These are phyloP conservation scores for Sanghuangporus weigelae DNA, from an alignment of 1,284 basidiomycete genomes.

Conservation along the genomic window DNA sequence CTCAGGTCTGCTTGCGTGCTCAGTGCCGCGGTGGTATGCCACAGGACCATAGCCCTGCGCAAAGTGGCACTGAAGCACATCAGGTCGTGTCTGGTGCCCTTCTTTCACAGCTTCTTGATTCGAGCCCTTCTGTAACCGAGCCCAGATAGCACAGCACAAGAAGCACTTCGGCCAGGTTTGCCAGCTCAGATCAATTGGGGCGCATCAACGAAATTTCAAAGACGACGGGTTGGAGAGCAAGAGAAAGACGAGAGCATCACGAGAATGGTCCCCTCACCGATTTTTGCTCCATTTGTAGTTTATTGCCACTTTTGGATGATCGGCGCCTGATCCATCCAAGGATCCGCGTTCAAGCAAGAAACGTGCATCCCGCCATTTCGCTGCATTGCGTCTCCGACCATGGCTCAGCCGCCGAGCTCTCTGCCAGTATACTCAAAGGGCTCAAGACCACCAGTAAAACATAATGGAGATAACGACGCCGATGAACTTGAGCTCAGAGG, in stretches of 20 bases:
- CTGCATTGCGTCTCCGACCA: neutral
- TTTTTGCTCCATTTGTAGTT: neutral
- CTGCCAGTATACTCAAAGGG: constrained; percentile 1
- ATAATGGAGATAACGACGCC: neutral
- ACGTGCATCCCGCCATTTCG: neutral
- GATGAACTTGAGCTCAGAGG: constrained; percentile 12
- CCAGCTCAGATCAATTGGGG: neutral
- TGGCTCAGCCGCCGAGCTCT: neutral
- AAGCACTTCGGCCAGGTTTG: neutral
- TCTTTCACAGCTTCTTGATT: too few species aligned
- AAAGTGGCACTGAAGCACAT: too few species aligned
- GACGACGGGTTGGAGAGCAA: neutral
- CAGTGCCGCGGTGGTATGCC: too few species aligned
- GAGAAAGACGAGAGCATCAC: neutral
- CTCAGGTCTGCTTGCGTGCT: too few species aligned
- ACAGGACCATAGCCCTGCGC: too few species aligned
- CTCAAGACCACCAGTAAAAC: neutral
- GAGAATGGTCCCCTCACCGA: neutral
- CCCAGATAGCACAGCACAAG: too few species aligned
- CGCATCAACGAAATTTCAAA: neutral
- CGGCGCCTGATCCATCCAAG: neutral
- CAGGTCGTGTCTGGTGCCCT: too few species aligned
- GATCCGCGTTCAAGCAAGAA: neutral
- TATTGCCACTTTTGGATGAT: neutral
- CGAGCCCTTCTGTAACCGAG: too few species aligned